Evolutionary conservation across 805 yeast species (phyloP), one percentile per base, ranked within the genome.

Genomic region (Wickerhamomyces strasburgensis): DNA sequence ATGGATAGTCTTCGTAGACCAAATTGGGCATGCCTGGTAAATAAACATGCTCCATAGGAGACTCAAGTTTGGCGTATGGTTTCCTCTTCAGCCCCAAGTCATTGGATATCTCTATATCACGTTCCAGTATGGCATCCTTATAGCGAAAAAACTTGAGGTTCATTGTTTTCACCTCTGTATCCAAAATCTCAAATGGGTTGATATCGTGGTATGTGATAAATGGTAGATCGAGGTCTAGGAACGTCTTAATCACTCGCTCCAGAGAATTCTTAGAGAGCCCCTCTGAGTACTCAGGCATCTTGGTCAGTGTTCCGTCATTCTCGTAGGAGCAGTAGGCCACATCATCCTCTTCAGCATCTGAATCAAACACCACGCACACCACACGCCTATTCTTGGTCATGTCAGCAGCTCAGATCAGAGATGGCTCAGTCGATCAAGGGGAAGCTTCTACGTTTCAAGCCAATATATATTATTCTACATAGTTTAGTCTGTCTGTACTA

Each of bases 1-100:
- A 38, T 1, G 58, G 58, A 28, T 52, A 54, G 7, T 45, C 49
- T 28, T 54, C 56, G 28, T 44, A 49, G 4, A 51, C 33, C 15
- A 49, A 27, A 11, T 39, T 38, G 2, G 57, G 56, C 25, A 52
- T 14, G 1, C 51, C 49, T 3, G 57, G 57, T 3, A 49, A 31
- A 25, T 48, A 52, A 19, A 35, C 41, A 29, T 49, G 47, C 7
- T 46, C 51, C n/a, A 29, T 23, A 1, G 37, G 33, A 9, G 39
- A 24, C 10, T 49, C 52, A 13, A 46, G 14, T 5, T 34, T 33
- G 6, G 28, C 38, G 8, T 26, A 34, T 10, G 19, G 25, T 4
- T 38, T 29, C 9, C 14, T 34, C 34, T 35, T 51, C 27, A 44
- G 10, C 0, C 58, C 58, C 13, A 54, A 19, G n/a, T 40, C 35